phyloP scores from a whole-genome alignment of 805 yeast species.

The Lipomyces chichibuensis region DNA sequence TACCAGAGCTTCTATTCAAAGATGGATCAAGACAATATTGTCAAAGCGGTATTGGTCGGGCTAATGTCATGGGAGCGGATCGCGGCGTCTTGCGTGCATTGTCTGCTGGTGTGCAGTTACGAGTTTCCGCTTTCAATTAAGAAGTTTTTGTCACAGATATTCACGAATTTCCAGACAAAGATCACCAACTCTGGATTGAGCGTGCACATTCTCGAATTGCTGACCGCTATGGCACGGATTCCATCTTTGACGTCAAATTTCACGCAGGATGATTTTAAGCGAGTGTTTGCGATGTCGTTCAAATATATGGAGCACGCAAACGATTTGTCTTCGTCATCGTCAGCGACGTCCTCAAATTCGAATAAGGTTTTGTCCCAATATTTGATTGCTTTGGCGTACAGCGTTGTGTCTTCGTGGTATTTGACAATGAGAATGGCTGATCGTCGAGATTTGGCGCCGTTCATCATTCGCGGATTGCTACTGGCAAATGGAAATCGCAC shows the following conservation, averaged over 20 bases:
- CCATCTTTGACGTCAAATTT: conserved; percentile 71
- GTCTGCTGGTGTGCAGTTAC: conserved; percentile 75
- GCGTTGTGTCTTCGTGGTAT: conserved; percentile 72
- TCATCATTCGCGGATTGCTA: conserved; percentile 60
- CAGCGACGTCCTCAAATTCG: conserved; percentile 41
- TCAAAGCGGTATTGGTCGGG: conserved; percentile 62
- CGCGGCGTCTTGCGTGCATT: conserved; percentile 75
- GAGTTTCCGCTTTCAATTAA: conserved; percentile 76
- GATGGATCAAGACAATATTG: conserved; percentile 64
- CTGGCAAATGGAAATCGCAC: conserved; percentile 47
- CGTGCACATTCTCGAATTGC: conserved; percentile 74
- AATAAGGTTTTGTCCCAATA: conserved; percentile 57
- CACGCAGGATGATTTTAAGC: conserved; percentile 72
- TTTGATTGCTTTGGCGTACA: conserved; percentile 63
- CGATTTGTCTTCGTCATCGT: conserved; percentile 45
- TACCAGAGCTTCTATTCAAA: conserved; percentile 59
- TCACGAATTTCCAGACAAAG: conserved; percentile 73
- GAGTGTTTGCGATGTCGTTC: conserved; percentile 83
- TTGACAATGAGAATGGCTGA: conserved; percentile 62
- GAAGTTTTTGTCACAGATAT: conserved; percentile 58
- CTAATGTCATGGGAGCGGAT: conserved; percentile 77
- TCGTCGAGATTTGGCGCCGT: conserved; percentile 63
- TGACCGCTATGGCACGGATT: conserved; percentile 64
- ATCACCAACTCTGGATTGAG: conserved; percentile 70
- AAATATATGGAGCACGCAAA: conserved; percentile 73